These are phyloP conservation scores for Colletotrichum tamarilloi DNA, from an alignment of 2,329 filamentous ascomycete species.

Conservation along the genomic window DNA sequence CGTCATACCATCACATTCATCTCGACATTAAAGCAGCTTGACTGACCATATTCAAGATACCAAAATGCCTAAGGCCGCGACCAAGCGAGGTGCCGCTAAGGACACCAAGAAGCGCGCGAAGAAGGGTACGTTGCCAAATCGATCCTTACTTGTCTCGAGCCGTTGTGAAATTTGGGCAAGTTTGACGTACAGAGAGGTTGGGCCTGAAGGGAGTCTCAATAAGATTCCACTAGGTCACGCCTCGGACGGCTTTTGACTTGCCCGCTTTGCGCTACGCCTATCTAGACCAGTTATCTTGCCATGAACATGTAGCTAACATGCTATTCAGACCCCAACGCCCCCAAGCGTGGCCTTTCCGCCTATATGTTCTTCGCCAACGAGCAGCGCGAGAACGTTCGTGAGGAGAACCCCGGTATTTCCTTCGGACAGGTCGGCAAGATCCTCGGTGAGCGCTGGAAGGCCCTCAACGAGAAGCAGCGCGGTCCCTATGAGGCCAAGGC, in stretches of 20 bases:
- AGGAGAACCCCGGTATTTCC: conserved; percentile 97
- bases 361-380: conserved; percentile 99
- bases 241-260: background rate
- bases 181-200: background rate
- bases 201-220: no score
- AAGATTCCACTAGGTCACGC: background rate
- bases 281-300: background rate
- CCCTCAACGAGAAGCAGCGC: conserved; percentile 91
- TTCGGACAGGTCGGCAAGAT: conserved; percentile 99
- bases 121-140: conserved; percentile 63
- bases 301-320: conserved; percentile 17
- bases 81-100: conserved; percentile 65
- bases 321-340: conserved; percentile 87
- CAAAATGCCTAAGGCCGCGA: conserved; percentile 70
- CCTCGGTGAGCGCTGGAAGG: conserved; percentile 99
- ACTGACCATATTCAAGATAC: conserved; percentile 45
- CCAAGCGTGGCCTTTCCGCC: conserved; percentile 98
- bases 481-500: conserved; percentile 97
- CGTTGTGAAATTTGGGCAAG: background rate
- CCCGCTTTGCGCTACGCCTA: background rate
- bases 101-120: conserved; percentile 66
- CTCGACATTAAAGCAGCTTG: conserved; percentile 2
- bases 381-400: conserved; percentile 96
- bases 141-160: background rate
- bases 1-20: conserved; percentile 1